Percentiles rank a stretch among this genome's conserved stretches.
Conservation (phyloP, 2,329 filamentous ascomycete species). For the Xylariomycetidae sp. region DNA sequence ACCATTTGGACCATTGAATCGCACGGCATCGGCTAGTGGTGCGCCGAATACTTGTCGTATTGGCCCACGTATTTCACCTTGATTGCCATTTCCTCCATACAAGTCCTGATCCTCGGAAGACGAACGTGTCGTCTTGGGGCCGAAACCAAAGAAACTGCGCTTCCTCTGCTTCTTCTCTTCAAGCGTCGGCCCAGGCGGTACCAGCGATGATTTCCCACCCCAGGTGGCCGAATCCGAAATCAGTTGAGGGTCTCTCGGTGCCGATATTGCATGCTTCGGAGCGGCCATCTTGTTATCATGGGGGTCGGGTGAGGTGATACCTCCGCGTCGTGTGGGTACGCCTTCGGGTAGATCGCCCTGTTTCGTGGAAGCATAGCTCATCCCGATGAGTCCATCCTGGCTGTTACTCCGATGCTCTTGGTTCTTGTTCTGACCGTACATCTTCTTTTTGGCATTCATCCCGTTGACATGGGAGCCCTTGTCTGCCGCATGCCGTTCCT, state of each 20-base stretch:
- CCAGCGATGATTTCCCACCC: conserved; percentile 68
- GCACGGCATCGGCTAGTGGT: conserved; percentile 78
- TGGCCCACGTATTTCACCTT: conserved; percentile 44
- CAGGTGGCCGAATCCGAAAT: conserved; percentile 81
- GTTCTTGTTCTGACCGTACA: conserved; percentile 26
- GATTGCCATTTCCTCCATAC: conserved; percentile 42
- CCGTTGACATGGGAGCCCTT: conserved; percentile 33
- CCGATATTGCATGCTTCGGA: conserved; percentile 64
- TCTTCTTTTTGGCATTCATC: conserved; percentile 39
- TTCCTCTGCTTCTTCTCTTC: conserved; percentile 82
- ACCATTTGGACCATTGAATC: conserved; percentile 69
- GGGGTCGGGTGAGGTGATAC: conserved; percentile 23
- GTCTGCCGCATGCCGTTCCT: conserved; percentile 36
- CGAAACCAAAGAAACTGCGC: conserved; percentile 69
- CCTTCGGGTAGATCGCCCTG: conserved; percentile 47
- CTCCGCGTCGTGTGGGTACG: conserved; percentile 29
- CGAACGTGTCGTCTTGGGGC: conserved; percentile 53
- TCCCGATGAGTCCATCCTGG: conserved; percentile 48
- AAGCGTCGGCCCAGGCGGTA: conserved; percentile 40
- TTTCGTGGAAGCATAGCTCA: conserved; percentile 54
- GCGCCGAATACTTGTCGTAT: conserved; percentile 78
- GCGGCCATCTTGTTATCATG: conserved; percentile 30
- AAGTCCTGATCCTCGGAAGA: conserved; percentile 57
- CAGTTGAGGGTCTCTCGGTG: conserved; percentile 74
- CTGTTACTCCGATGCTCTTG: conserved; percentile 30